Evolutionary conservation across 805 yeast genomes (phyloP).

Genomic region (Helenozyma baotianmanensis): DNA sequence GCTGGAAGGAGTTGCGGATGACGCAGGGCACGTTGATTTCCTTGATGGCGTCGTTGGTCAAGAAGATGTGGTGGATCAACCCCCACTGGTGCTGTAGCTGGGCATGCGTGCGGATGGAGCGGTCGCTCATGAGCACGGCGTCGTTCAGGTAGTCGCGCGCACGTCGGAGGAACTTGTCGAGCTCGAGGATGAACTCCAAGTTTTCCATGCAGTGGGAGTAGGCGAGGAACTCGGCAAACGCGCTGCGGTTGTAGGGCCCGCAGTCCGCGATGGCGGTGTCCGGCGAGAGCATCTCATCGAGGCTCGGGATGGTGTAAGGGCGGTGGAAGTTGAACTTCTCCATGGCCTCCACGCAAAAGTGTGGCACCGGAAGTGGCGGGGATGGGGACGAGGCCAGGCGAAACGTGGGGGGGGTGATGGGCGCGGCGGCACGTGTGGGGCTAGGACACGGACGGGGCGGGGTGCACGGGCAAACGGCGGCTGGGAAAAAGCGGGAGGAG

Average conservation of each 20-base stretch:
- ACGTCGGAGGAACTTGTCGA: slow-evolving; percentile 14
- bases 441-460: too few relatives aligned
- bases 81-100: slow-evolving; percentile 21
- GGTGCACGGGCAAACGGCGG: too few relatives aligned
- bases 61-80: slow-evolving; percentile 21
- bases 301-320: slow-evolving; percentile 14
- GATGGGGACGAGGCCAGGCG: too few relatives aligned
- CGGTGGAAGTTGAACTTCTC: slow-evolving; percentile 10
- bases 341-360: too few relatives aligned
- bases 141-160: slow-evolving; percentile 6
- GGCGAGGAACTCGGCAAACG: slow-evolving; percentile 24
- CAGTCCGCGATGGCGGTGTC: slow-evolving; percentile 4
- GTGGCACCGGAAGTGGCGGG: too few relatives aligned
- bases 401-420: too few relatives aligned
- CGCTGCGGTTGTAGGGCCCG: slow-evolving; percentile 15
- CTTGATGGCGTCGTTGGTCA: slow-evolving; percentile 24
- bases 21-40: slow-evolving; percentile 32
- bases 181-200: slow-evolving; percentile 27
- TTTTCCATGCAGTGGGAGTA: slow-evolving; percentile 35
- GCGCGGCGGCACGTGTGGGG: too few relatives aligned
- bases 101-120: slow-evolving; percentile 5
- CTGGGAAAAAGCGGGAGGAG: too few relatives aligned
- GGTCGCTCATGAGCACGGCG: slow-evolving; percentile 7
- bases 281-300: slow-evolving; percentile 16
- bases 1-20: slow-evolving; percentile 17